phyloP scores from a whole-genome alignment of 345 rosid species.

The Linum usitatissimum region DNA sequence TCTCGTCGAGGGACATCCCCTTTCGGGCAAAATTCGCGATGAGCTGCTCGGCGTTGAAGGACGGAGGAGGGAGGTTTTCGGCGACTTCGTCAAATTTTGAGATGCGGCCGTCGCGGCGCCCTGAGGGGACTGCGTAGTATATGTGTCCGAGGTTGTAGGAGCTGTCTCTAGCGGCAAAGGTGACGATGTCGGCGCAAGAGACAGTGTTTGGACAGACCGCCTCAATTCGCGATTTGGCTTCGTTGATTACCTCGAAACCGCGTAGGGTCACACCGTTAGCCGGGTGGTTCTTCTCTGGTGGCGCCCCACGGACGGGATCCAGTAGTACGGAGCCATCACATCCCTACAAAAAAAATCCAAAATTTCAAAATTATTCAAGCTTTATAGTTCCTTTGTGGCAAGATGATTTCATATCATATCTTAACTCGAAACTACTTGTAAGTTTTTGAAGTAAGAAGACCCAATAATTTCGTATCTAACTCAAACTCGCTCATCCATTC shows the following conservation, averaged over 20 bases:
- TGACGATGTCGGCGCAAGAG: constrained; percentile 41
- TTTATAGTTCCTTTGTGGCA: too few species aligned
- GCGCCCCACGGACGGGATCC: constrained; percentile 17
- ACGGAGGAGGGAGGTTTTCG: constrained; percentile 22
- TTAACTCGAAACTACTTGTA: too few species aligned
- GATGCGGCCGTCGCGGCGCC: constrained; percentile 36
- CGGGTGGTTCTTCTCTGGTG: constrained; percentile 26
- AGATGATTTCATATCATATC: too few species aligned
- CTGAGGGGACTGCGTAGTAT: constrained; percentile 25
- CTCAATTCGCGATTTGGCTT: constrained; percentile 31
- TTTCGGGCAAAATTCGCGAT: constrained; percentile 21
- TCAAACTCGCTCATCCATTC: too few species aligned
- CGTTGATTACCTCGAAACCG: constrained; percentile 39
- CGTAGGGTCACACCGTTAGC: constrained; percentile 31
- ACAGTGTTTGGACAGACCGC: constrained; percentile 28
- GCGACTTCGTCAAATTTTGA: constrained; percentile 16
- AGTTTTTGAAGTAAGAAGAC: too few species aligned
- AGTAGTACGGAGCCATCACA: constrained; percentile 42
- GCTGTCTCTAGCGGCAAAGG: constrained; percentile 38
- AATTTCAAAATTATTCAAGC: background rate
- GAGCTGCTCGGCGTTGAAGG: constrained; percentile 19
- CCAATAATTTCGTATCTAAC: too few species aligned
- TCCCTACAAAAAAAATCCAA: constrained; percentile 17
- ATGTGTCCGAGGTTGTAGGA: constrained; percentile 17
- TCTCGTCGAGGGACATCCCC: constrained; percentile 30